Base-by-base conservation (phyloP, 495 filamentous ascomycete species). In the Evansstolkia leycettana region DNA sequence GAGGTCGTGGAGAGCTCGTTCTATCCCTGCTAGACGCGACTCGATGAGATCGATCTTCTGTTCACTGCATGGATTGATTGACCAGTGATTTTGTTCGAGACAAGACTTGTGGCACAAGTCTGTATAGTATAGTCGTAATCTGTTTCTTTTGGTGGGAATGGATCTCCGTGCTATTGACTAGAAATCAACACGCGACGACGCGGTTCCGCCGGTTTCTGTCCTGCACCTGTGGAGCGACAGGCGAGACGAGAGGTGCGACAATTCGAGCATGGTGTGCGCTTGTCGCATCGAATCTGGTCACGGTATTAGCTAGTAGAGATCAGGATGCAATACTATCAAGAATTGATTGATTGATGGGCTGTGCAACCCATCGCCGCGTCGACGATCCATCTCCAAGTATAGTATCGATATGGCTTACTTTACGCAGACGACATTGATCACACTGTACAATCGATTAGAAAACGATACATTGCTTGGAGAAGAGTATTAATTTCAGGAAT, bases 11-110 rank as follows among this genome's bases (percentile, higher is more conserved):
- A 81, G 58, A 37, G 70, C 58, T 14, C 55, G 37, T 24, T 65
- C 78, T 36, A 82, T 81, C 26, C 62, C 59, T 2, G 60, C 67
- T 5, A 82, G 65, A 3, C 76, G 74, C 28, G 71, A 58, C 43
- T 77, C 76, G 33, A 82, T 78, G 18, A 67, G 51, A 44, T 81
- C 77, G 31, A 82, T 78, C 52, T 82, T 82, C 40, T 61, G 66
- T 52, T 82, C 78, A 51, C 77, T 82, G 34, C 10, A 42, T 7
- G 9, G 3, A 19, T 12, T 10, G 11, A 33, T 14, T 13, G 3
- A 5, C 5, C 5, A 17, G 4, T 4, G 5, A 17, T 5, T 17
- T n/a, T 31, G 28, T 5, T 13, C 5, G n/a, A 13, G 11, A 31
- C 28, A 31, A 13, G n/a, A 17, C n/a, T n/a, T n/a, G n/a, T n/a